phyloP scores from a whole-genome alignment of 2,329 filamentous ascomycete genomes.

The Exophiala calicioides region DNA sequence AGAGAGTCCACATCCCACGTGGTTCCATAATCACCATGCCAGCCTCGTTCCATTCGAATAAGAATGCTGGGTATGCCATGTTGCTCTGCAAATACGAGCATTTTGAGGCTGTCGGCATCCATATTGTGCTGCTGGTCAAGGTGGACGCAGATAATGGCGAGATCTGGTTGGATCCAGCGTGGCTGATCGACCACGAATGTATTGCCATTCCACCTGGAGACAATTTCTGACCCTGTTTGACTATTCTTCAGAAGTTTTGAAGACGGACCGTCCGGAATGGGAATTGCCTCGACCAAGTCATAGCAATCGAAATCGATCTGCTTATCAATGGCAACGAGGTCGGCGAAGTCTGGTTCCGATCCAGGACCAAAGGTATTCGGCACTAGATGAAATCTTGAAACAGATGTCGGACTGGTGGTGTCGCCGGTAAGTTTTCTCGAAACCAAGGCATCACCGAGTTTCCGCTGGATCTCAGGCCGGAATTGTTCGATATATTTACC shows the following conservation, averaged over 20 bases:
- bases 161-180: constrained; percentile 47
- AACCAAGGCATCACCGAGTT: constrained; percentile 50
- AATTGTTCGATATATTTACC: constrained; percentile 24
- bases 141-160: constrained; percentile 49
- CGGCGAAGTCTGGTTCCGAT: constrained; percentile 48
- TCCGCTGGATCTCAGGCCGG: constrained; percentile 36
- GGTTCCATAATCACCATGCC: constrained; percentile 32
- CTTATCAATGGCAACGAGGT: constrained; percentile 45
- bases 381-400: constrained; percentile 51
- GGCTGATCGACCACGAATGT: constrained; percentile 42
- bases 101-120: constrained; percentile 27
- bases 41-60: constrained; percentile 47
- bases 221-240: constrained; percentile 34
- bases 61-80: constrained; percentile 48
- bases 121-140: constrained; percentile 25
- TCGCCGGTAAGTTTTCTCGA: constrained; percentile 40
- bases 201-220: constrained; percentile 41
- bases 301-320: constrained; percentile 53
- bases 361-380: constrained; percentile 50
- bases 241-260: constrained; percentile 34
- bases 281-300: constrained; percentile 18
- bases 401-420: constrained; percentile 40
- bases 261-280: constrained; percentile 29
- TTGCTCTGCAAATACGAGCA: constrained; percentile 44
- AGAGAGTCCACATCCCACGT: constrained; percentile 36